Base-by-base conservation (phyloP, 164 flowering plant species). In the Brasenia schreberi region DNA sequence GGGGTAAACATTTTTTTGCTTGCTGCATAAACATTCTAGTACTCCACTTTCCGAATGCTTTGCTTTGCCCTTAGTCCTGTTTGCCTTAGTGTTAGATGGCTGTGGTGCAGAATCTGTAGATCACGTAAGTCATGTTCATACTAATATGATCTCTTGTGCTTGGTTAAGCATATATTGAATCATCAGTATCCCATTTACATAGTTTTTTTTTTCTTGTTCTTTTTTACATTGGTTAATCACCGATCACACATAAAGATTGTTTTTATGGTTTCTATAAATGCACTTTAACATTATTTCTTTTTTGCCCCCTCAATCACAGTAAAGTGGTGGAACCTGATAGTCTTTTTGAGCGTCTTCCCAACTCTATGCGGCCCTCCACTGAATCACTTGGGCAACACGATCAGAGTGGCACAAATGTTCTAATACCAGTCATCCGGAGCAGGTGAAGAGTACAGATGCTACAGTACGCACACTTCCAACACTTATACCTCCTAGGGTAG, bases 241-340 rank as follows among this genome's bases (percentile, higher is more conserved):
- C 39, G 4, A 33, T 4, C 39, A 33, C 39, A 33, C 39, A 33
- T 33, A 33, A 33, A 4, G 39, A 49, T 9, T 49, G 3, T 49
- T 0, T 49, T 49, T 49, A 9, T 49, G 16, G 56, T 9, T 2
- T 12, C 12, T 45, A 45, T 45, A 45, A 12, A 0, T n/a, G 43
- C 44, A 33, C 33, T 63, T 42, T 53, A 14, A 49, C 10, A 44
- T 14, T 11, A 6, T 7, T 6, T 59, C 43, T 69, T 62, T 65
- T 5, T 65, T 61, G 70, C 39, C 39, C 39, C 39, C 39, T 73
- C 62, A 6, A 68, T 74, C 72, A 62, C 97, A 94, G 99, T 86
- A 94, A 94, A 79, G 95, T 97, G 44, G 81, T 89, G 65, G 99
- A 94, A 74, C 94, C 97, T 66, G 97, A 92, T 70, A 83, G 94